A percentile compares a stretch with the other conserved stretches of the same genome.
Conservation (phyloP, 306 rosid genomes). For the Citrullus mucosospermus region DNA sequence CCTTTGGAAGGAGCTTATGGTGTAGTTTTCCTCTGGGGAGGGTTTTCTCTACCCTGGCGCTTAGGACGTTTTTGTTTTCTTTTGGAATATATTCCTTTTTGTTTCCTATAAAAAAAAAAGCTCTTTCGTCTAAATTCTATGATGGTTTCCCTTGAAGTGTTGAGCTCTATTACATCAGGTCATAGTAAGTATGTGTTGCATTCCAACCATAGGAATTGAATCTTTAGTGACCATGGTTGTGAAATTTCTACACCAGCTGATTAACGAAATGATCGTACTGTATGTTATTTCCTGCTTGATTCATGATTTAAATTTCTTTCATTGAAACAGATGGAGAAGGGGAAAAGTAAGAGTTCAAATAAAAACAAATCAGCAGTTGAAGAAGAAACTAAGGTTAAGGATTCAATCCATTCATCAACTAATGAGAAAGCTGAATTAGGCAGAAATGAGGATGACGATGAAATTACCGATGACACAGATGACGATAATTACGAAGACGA, state of each 20-base stretch:
- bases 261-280: neutral
- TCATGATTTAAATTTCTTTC: neutral
- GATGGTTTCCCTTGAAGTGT: too few relatives aligned
- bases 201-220: neutral
- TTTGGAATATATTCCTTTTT: too few relatives aligned
- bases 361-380: constrained; percentile 3
- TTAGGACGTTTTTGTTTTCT: too few relatives aligned
- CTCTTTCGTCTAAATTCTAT: too few relatives aligned
- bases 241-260: neutral
- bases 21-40: too few relatives aligned
- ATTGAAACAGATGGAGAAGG: constrained; percentile 55
- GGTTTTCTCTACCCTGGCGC: too few relatives aligned
- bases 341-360: constrained; percentile 26
- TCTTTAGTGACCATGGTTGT: neutral
- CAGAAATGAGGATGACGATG: constrained; percentile 6
- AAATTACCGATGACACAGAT: neutral
- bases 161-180: neutral
- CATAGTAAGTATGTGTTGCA: neutral
- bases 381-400: constrained; percentile 40
- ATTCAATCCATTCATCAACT: constrained; percentile 43
- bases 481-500: neutral
- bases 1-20: too few relatives aligned
- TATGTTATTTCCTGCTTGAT: neutral
- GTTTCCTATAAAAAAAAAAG: too few relatives aligned
- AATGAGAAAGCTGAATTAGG: constrained; percentile 45